Conservation (phyloP, 2,329 filamentous ascomycete species). For the Talaromyces sp. region DNA sequence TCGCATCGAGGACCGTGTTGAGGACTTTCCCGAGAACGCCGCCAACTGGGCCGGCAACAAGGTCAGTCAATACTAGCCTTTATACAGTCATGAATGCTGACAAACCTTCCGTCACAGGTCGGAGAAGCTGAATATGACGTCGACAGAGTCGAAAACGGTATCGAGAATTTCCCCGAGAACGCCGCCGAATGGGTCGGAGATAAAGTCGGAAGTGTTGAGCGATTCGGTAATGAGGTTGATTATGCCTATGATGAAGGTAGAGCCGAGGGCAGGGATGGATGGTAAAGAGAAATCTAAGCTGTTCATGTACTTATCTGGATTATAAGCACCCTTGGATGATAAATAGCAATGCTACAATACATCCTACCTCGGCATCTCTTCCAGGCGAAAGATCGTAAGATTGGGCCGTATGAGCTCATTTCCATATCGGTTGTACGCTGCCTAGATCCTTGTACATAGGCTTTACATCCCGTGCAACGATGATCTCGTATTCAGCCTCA, state of each 20-base stretch:
- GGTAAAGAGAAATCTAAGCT: slow-evolving; percentile 1
- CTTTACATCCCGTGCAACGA: background rate
- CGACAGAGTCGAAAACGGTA: slow-evolving; percentile 30
- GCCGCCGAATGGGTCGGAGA: slow-evolving; percentile 40
- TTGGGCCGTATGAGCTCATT: background rate
- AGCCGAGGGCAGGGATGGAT: slow-evolving; percentile 27
- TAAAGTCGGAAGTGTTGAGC: slow-evolving; percentile 43
- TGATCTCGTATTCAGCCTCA: slow-evolving; percentile 3
- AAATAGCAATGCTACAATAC: background rate
- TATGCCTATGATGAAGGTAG: slow-evolving; percentile 44
- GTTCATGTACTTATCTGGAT: background rate
- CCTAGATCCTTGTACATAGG: background rate
- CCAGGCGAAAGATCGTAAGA: background rate
- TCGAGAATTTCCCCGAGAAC: slow-evolving; percentile 35
- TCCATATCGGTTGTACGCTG: background rate
- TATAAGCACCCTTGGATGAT: background rate
- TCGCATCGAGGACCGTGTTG: slow-evolving; percentile 32
- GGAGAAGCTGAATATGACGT: slow-evolving; percentile 39
- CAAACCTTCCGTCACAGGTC: slow-evolving; percentile 23
- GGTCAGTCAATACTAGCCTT: slow-evolving; percentile 17
- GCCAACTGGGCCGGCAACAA: slow-evolving; percentile 44
- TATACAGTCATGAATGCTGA: background rate
- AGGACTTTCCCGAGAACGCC: slow-evolving; percentile 43
- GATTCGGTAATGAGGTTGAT: slow-evolving; percentile 42
- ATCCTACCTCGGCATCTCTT: background rate